phyloP scores from a whole-genome alignment of 2,329 filamentous ascomycete genomes.

The Alternaria gansuensis region DNA sequence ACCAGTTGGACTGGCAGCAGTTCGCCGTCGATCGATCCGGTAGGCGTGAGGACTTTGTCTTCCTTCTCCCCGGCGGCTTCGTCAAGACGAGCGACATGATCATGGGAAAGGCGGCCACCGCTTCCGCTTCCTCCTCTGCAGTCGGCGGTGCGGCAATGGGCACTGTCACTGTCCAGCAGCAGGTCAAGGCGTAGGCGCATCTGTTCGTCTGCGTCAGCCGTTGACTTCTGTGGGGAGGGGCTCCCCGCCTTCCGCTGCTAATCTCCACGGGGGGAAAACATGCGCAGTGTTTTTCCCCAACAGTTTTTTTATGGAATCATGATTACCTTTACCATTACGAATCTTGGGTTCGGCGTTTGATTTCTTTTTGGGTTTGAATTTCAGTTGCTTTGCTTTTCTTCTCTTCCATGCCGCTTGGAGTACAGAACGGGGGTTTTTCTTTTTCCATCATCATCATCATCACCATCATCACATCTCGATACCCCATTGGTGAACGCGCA shows the following conservation, averaged over 20 bases:
- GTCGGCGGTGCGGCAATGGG: slow-evolving; percentile 22
- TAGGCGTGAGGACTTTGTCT: slow-evolving; percentile 61
- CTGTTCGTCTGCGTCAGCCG: slow-evolving; percentile 1
- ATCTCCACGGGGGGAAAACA: slow-evolving; percentile 1
- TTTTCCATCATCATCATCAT: slow-evolving; percentile 10
- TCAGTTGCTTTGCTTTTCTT: slow-evolving; percentile 5
- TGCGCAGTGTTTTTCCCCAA: background rate
- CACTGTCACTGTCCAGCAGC: slow-evolving; percentile 26
- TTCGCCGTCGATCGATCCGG: slow-evolving; percentile 50
- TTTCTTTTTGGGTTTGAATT: background rate
- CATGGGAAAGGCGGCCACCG: slow-evolving; percentile 43
- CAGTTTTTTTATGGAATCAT: slow-evolving; percentile 2
- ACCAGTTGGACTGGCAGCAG: slow-evolving; percentile 66
- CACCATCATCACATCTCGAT: slow-evolving; percentile 32
- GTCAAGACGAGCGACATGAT: slow-evolving; percentile 67
- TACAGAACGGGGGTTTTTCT: background rate
- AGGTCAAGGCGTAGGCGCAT: slow-evolving; percentile 36
- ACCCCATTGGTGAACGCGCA: slow-evolving; percentile 46
- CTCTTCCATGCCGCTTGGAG: slow-evolving; percentile 1
- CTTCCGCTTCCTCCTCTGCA: slow-evolving; percentile 16
- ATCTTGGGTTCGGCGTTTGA: slow-evolving; percentile 3
- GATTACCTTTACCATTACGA: slow-evolving; percentile 4
- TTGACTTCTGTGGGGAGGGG: background rate
- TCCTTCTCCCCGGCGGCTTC: slow-evolving; percentile 68
- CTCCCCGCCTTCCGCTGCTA: slow-evolving; percentile 10